phyloP scores from a whole-genome alignment of 306 rosid genomes.

The Cucumis melo region DNA sequence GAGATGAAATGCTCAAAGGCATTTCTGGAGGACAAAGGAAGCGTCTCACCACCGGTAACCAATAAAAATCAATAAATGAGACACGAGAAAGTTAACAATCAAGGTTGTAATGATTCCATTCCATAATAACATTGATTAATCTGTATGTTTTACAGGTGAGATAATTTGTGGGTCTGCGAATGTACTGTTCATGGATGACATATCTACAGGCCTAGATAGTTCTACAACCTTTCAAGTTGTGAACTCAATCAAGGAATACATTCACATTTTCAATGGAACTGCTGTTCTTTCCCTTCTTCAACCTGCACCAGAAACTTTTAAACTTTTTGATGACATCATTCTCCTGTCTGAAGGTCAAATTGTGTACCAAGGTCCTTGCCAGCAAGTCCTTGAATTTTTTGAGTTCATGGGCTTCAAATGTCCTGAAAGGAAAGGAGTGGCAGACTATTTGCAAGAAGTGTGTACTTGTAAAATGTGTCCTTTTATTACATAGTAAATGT shows the following conservation, averaged over 20 bases:
- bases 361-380: slow-evolving; percentile 35
- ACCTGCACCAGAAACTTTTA: slow-evolving; percentile 39
- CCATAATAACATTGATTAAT: background rate
- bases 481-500: background rate
- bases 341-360: slow-evolving; percentile 31
- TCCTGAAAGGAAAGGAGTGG: slow-evolving; percentile 34
- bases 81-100: background rate
- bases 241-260: slow-evolving; percentile 25
- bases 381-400: slow-evolving; percentile 25
- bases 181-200: slow-evolving; percentile 37
- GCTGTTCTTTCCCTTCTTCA: slow-evolving; percentile 36
- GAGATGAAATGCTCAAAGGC: slow-evolving; percentile 30
- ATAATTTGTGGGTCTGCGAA: slow-evolving; percentile 38
- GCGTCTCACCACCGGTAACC: slow-evolving; percentile 35
- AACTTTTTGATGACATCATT: slow-evolving; percentile 32
- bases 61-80: background rate
- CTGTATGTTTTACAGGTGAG: slow-evolving; percentile 17
- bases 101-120: background rate
- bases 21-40: slow-evolving; percentile 43
- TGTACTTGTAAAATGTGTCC: slow-evolving; percentile 1
- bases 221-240: slow-evolving; percentile 39
- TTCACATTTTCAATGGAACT: slow-evolving; percentile 24
- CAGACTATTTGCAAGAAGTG: slow-evolving; percentile 39
- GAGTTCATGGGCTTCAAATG: slow-evolving; percentile 29
- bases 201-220: slow-evolving; percentile 42